These are phyloP conservation scores for Termitomyces sp. DNA, from an alignment of 768 basidiomycete genomes.

Conservation along the genomic window DNA sequence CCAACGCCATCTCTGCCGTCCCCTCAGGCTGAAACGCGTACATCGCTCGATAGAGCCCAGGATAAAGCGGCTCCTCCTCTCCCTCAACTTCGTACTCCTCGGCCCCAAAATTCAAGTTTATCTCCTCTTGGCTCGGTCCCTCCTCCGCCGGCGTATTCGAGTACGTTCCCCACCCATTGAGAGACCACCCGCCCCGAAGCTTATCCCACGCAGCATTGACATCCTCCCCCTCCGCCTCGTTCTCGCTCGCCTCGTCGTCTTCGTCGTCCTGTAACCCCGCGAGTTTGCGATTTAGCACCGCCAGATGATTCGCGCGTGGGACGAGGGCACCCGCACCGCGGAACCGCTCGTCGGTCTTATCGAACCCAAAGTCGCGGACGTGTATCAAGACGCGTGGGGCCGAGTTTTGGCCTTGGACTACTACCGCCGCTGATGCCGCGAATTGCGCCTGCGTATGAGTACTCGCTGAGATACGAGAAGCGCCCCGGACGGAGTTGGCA, in stretches of 20 bases:
- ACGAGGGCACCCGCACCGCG: conserved; percentile 35
- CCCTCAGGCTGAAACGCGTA: conserved; percentile 81
- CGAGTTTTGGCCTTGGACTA: not conserved
- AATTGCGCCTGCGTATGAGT: not conserved
- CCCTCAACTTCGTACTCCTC: conserved; percentile 22
- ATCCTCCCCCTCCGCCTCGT: conserved; percentile 14
- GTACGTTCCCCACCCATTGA: conserved; percentile 8
- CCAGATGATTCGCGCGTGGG: conserved; percentile 36
- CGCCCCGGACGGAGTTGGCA: conserved; percentile 8
- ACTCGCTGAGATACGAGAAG: not conserved
- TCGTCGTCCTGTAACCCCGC: conserved; percentile 12
- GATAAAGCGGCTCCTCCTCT: conserved; percentile 44
- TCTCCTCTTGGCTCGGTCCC: conserved; percentile 42
- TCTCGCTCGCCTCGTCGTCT: conserved; percentile 13
- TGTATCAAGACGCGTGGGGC: conserved; percentile 23
- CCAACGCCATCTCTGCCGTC: conserved; percentile 77
- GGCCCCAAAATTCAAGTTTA: conserved; percentile 44
- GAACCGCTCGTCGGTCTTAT: conserved; percentile 32
- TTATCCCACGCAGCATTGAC: conserved; percentile 27
- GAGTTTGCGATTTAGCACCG: conserved; percentile 28
- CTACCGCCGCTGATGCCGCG: not conserved
- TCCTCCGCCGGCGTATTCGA: conserved; percentile 19
- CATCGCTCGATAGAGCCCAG: conserved; percentile 74
- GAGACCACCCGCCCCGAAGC: conserved; percentile 25
- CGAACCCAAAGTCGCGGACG: conserved; percentile 42